Evolutionary conservation across 306 rosid genomes (phyloP).

Genomic region (Citrullus colocynthis): DNA sequence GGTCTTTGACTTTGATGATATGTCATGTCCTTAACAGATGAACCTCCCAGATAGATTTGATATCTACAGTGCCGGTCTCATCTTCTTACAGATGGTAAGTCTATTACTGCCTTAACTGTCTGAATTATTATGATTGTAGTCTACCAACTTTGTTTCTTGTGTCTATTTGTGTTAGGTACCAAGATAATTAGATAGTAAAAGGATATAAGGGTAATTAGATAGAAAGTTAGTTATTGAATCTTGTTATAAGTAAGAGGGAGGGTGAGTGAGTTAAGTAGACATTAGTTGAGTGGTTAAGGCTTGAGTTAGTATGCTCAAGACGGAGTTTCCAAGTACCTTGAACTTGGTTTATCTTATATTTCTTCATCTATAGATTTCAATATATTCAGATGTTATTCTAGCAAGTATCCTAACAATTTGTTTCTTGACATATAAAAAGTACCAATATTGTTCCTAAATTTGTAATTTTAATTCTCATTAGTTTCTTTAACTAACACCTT

Average conservation of each 20-base stretch:
- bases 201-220: no score
- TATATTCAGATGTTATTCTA: no score
- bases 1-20: constrained; percentile 6
- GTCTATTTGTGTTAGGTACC: not conserved
- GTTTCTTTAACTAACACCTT: not conserved
- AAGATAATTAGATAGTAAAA: no score
- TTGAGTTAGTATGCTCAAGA: no score
- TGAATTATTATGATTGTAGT: not conserved
- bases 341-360: no score
- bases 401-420: not conserved
- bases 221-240: no score
- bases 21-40: constrained; percentile 45
- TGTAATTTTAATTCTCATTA: not conserved
- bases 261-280: no score
- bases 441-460: not conserved
- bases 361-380: no score
- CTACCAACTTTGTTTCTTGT: not conserved
- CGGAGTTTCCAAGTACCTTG: no score
- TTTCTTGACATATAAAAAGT: not conserved
- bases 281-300: no score
- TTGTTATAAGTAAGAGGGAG: no score
- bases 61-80: constrained; percentile 86
- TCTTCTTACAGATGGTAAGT: constrained; percentile 92
- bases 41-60: constrained; percentile 87
- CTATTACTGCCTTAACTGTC: not conserved